phyloP scores from a whole-genome alignment of 1,284 basidiomycete species.

The Meira nashicola region DNA sequence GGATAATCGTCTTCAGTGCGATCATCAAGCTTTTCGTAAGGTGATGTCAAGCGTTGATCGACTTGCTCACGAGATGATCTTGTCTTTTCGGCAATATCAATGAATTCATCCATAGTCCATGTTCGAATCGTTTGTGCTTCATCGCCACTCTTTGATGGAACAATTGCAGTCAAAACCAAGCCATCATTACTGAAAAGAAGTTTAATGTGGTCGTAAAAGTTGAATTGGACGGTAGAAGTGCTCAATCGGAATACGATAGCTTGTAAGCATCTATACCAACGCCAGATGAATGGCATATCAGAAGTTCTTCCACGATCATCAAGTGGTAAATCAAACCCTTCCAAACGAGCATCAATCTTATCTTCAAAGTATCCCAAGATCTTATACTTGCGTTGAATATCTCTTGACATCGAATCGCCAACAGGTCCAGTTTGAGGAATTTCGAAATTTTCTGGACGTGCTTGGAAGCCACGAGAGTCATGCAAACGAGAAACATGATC shows the following conservation, averaged over 20 bases:
- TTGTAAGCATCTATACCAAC: slow-evolving; percentile 91
- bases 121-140: slow-evolving; percentile 74
- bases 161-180: slow-evolving; percentile 73
- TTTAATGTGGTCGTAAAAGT: slow-evolving; percentile 97
- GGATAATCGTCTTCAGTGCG: not conserved
- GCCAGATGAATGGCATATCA: slow-evolving; percentile 91
- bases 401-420: not conserved
- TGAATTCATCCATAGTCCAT: slow-evolving; percentile 70
- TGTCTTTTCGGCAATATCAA: slow-evolving; percentile 59
- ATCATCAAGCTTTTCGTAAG: not conserved
- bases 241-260: slow-evolving; percentile 94
- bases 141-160: slow-evolving; percentile 56
- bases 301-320: slow-evolving; percentile 76
- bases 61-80: slow-evolving; percentile 32
- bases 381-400: slow-evolving; percentile 10
- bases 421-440: slow-evolving; percentile 8
- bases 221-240: slow-evolving; percentile 93
- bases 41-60: not conserved
- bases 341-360: slow-evolving; percentile 49
- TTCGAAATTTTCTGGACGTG: slow-evolving; percentile 36
- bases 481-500: slow-evolving; percentile 13
- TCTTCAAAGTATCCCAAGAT: slow-evolving; percentile 45
- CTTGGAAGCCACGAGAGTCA: slow-evolving; percentile 1
- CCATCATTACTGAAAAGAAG: slow-evolving; percentile 78
- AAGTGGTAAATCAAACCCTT: slow-evolving; percentile 64